Evolutionary conservation across 208 protist genomes (phyloP), one percentile per base, ranked within the genome.

Genomic region (Acanthamoeba royreba): DNA sequence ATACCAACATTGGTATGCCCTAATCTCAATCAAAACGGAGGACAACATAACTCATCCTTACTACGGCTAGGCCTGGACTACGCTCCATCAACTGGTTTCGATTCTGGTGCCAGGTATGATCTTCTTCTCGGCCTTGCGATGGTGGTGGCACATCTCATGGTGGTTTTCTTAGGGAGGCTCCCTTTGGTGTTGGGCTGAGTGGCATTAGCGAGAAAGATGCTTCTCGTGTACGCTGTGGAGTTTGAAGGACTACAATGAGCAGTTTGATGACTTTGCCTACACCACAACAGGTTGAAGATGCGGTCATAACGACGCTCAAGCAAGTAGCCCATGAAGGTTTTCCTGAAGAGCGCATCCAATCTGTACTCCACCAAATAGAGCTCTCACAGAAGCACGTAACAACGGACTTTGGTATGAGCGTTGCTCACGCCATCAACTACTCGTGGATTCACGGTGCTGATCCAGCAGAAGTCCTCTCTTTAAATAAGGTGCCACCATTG

Each of bases 361-460:
- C 95, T 0, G 83, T 96, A 13, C 46, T 96, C 4, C 95, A 96
- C 63, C 95, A 96, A 83, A 96, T 96, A 35, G 95, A 96, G 61
- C 66, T 96, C 17, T 33, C 47, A 13, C 94, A 96, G 72, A 96
- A 96, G 35, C 74, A 96, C 79, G 95, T 95, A n/a, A 86, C 90
- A 13, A 53, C 81, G 19, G 81, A 94, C n/a, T 92, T 93, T 92
- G 95, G 94, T 45, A 66, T 96, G 35, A 94, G 46, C 42, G 45
- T 95, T 33, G 63, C 43, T 25, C 43, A 72, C 46, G 94, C 47
- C 28, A 49, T 95, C 4, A 61, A 86, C 28, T 92, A 92, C 15
- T 38, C 40, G n/a, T 95, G 93, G 93, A 93, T 95, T 45, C 95
- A 96, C 33, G 94, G 92, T 19, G 43, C 45, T 22, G 79, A 96